Percentiles rank a stretch among this genome's conserved stretches.
Evolutionary conservation across 148 eudicot genomes (phyloP).

Genomic region (Agrostemma githago): DNA sequence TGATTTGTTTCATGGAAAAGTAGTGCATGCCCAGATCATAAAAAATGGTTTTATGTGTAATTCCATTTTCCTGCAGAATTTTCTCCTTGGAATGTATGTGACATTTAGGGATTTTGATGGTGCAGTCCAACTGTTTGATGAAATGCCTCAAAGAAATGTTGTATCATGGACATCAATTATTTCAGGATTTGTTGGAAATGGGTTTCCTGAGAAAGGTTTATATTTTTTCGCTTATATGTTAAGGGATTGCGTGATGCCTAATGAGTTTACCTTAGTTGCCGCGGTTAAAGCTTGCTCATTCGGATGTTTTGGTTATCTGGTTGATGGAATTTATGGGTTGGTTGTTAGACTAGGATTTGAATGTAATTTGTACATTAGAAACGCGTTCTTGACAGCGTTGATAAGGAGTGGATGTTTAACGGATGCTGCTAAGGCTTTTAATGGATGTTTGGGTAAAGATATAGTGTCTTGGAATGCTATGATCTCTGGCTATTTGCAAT

Average conservation of each 20-base stretch:
- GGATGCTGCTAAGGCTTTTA: slow-evolving; percentile 43
- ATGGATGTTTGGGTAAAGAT: slow-evolving; percentile 36
- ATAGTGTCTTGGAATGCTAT: slow-evolving; percentile 67
- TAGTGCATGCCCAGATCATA: slow-evolving; percentile 47
- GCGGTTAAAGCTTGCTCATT: slow-evolving; percentile 52
- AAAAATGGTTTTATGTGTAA: slow-evolving; percentile 27
- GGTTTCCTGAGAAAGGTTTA: slow-evolving; percentile 34
- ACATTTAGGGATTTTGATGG: slow-evolving; percentile 38
- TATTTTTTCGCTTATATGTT: slow-evolving; percentile 43
- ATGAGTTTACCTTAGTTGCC: slow-evolving; percentile 49
- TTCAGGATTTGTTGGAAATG: slow-evolving; percentile 44
- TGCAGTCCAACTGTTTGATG: slow-evolving; percentile 52
- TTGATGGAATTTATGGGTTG: slow-evolving; percentile 37
- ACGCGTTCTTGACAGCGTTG: slow-evolving; percentile 48
- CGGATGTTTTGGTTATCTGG: slow-evolving; percentile 19
- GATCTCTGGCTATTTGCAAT: slow-evolving; percentile 46
- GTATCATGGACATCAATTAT: slow-evolving; percentile 62
- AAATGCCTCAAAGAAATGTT: slow-evolving; percentile 56
- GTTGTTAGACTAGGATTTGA: slow-evolving; percentile 47
- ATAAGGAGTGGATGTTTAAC: slow-evolving; percentile 32
- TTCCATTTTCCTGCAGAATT: slow-evolving; percentile 45
- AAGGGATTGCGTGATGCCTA: slow-evolving; percentile 34
- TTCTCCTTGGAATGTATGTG: slow-evolving; percentile 38
- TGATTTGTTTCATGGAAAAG: slow-evolving; percentile 35
- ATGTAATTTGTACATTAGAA: slow-evolving; percentile 36